These are phyloP conservation scores for Phytophthora megakarya DNA, from an alignment of 352 stramenopile genomes.

Conservation along the genomic window DNA sequence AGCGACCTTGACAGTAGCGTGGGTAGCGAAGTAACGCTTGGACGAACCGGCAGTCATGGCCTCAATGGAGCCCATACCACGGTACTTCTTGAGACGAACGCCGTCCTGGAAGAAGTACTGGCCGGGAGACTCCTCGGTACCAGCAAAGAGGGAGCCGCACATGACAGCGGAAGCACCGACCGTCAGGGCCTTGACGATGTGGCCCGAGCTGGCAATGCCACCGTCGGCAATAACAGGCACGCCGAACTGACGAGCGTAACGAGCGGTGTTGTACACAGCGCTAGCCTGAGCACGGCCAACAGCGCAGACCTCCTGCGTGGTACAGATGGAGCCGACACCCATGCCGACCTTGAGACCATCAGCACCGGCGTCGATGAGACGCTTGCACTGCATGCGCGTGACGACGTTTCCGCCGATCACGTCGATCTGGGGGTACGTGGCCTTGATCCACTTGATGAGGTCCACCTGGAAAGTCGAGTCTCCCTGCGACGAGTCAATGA, in stretches of 20 bases:
- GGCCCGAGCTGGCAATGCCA: slow-evolving; percentile 97
- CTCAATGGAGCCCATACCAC: slow-evolving; percentile 99
- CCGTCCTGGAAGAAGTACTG: slow-evolving; percentile 99
- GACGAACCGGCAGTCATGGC: slow-evolving; percentile 97
- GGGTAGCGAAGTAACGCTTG: slow-evolving; percentile 92
- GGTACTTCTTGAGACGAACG: slow-evolving; percentile 99
- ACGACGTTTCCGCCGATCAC: slow-evolving; percentile 99
- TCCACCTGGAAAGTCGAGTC: slow-evolving; percentile 95
- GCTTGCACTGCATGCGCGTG: slow-evolving; percentile 96
- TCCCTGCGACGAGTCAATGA: slow-evolving; percentile 99
- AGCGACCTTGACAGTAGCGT: slow-evolving; percentile 97
- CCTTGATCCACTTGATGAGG: slow-evolving; percentile 96
- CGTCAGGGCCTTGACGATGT: slow-evolving; percentile 99
- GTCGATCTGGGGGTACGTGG: slow-evolving; percentile 93
- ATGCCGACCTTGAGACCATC: slow-evolving; percentile 99
- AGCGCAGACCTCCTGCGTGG: slow-evolving; percentile 99
- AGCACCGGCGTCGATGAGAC: slow-evolving; percentile 98
- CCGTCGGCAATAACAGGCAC: slow-evolving; percentile 99
- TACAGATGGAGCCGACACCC: slow-evolving; percentile 99
- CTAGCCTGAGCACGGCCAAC: slow-evolving; percentile 98
- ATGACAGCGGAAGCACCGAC: slow-evolving; percentile 98
- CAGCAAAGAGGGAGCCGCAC: slow-evolving; percentile 99
- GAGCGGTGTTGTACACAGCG: slow-evolving; percentile 98
- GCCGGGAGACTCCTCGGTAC: slow-evolving; percentile 98
- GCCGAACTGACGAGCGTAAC: slow-evolving; percentile 95